Conservation (phyloP, 1,284 basidiomycete species). For the Irpex rosettiformis region DNA sequence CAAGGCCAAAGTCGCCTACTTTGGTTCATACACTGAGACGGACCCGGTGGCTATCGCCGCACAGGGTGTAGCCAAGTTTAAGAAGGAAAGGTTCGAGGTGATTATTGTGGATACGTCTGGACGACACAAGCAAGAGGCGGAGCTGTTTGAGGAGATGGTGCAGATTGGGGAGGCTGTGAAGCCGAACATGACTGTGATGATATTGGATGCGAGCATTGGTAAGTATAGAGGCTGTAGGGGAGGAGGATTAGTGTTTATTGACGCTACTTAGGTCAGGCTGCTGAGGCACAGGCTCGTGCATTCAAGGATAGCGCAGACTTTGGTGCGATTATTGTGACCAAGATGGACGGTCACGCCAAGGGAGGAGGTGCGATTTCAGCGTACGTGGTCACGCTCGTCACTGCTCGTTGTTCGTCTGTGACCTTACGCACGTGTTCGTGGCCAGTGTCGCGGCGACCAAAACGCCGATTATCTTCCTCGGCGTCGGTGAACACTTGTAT, state of each 20-base stretch:
- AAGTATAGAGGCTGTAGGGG: conserved; percentile 1
- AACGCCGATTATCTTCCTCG: conserved; percentile 98
- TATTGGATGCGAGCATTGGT: conserved; percentile 89
- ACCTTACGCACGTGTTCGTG: conserved; percentile 7
- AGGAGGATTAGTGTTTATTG: conserved; percentile 12
- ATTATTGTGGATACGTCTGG: conserved; percentile 99
- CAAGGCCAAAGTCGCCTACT: conserved; percentile 98
- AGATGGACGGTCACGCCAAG: conserved; percentile 99
- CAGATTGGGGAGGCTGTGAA: conserved; percentile 92
- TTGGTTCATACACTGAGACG: conserved; percentile 98
- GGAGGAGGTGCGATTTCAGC: conserved; percentile 99
- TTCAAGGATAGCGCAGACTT: conserved; percentile 99
- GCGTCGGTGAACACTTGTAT: conserved; percentile 94
- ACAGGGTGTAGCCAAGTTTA: conserved; percentile 95
- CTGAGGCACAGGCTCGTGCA: conserved; percentile 91
- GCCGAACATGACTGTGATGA: conserved; percentile 90
- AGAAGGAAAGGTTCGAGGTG: conserved; percentile 96
- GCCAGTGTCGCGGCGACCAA: conserved; percentile 93
- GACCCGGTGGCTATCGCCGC: conserved; percentile 95
- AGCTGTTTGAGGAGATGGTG: conserved; percentile 98
- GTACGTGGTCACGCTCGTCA: conserved; percentile 48
- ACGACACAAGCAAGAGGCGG: conserved; percentile 95
- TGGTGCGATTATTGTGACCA: conserved; percentile 98
- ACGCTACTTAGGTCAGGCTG: conserved; percentile 81
- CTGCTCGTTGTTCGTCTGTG: conserved; percentile 9